Conservation (phyloP, 2,329 filamentous ascomycete genomes). For the Paecilomyces dactylethromorphus region DNA sequence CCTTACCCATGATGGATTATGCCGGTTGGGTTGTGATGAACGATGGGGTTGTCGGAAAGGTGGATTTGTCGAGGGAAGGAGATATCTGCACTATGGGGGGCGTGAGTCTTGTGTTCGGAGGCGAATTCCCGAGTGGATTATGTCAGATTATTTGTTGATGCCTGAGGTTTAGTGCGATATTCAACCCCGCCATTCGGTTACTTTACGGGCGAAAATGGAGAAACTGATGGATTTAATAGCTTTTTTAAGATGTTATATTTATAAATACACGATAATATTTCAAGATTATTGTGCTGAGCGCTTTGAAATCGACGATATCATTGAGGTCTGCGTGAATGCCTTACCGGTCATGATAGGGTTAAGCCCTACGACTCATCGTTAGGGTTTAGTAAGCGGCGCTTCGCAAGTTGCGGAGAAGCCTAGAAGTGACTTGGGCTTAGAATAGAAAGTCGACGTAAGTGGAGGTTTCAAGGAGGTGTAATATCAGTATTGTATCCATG, state of each 20-base stretch:
- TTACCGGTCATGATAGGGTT: constrained; percentile 12
- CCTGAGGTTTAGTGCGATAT: constrained; percentile 7
- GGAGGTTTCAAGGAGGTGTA: neutral
- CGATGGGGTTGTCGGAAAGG: constrained; percentile 9
- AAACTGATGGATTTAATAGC: neutral
- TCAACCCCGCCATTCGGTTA: neutral
- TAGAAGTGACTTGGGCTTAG: neutral
- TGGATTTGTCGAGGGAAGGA: constrained; percentile 5
- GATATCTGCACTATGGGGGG: neutral
- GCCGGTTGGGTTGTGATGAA: constrained; percentile 19
- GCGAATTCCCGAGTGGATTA: neutral
- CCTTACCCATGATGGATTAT: constrained; percentile 75
- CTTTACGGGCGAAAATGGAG: neutral
- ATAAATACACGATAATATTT: neutral
- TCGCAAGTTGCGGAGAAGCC: neutral
- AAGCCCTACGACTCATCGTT: constrained; percentile 7
- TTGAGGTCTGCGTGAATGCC: constrained; percentile 1
- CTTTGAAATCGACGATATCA: neutral
- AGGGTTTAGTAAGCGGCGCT: constrained; percentile 1
- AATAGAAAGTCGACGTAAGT: neutral
- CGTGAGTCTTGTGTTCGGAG: neutral
- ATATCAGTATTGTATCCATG: neutral
- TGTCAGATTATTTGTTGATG: neutral
- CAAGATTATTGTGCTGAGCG: neutral
- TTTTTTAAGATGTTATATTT: neutral